These are phyloP conservation scores for Linaria vulgaris DNA, from an alignment of 257 asterid species.

Conservation along the genomic window DNA sequence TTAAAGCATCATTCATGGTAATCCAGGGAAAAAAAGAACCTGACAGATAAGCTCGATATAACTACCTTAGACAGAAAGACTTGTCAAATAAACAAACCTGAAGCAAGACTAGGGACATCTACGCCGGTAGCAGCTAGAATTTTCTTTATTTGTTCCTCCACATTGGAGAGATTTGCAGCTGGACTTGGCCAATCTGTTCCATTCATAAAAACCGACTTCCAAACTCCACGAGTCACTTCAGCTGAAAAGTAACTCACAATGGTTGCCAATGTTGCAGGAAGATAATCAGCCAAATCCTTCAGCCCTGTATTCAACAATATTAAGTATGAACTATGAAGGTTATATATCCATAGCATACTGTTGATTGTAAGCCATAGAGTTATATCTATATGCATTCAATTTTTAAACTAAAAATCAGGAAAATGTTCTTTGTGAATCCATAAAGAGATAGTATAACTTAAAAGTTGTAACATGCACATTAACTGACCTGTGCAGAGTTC, in stretches of 20 bases:
- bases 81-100: conserved; percentile 48
- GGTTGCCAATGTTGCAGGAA: conserved; percentile 95
- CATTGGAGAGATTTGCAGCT: conserved; percentile 82
- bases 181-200: conserved; percentile 99
- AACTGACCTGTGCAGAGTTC: conserved; percentile 92
- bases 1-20: conserved; percentile 4
- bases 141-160: conserved; percentile 93
- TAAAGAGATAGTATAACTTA: background rate
- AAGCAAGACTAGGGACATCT: conserved; percentile 88
- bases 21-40: background rate
- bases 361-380: background rate
- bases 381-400: background rate
- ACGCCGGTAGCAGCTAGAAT: conserved; percentile 94
- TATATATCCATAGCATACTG: background rate
- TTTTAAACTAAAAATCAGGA: no score
- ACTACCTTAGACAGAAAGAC: background rate
- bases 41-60: background rate
- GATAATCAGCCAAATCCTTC: conserved; percentile 94
- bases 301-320: conserved; percentile 52
- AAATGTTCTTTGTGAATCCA: background rate
- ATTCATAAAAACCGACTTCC: conserved; percentile 94
- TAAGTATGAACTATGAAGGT: conserved; percentile 19
- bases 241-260: conserved; percentile 96
- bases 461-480: conserved; percentile 3
- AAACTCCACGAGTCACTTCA: conserved; percentile 96